Conservation (phyloP, 2,329 filamentous ascomycete species). For the Aspergillus uvarum region DNA sequence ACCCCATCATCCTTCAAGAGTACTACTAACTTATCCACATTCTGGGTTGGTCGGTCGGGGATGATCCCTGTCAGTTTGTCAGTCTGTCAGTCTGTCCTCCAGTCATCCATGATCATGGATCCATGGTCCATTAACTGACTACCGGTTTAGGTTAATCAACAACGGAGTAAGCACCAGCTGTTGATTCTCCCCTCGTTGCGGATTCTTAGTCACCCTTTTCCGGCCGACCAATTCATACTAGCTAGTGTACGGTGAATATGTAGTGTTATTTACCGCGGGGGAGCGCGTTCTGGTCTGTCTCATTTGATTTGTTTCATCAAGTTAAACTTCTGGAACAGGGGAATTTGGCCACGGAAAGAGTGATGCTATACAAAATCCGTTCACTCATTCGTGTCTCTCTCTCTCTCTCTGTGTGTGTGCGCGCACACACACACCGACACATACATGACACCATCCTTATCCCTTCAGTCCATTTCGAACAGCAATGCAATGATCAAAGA, state of each 20-base stretch:
- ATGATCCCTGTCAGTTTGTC: neutral
- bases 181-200: neutral
- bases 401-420: neutral
- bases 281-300: too few relatives aligned
- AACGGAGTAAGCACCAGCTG: too few relatives aligned
- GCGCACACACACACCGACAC: too few relatives aligned
- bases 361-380: neutral
- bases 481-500: neutral
- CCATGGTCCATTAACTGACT: neutral
- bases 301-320: neutral
- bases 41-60: neutral
- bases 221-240: neutral
- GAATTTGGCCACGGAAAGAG: neutral
- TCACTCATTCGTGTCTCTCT: neutral
- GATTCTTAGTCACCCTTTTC: neutral
- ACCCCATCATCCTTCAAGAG: neutral
- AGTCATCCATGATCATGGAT: too few relatives aligned
- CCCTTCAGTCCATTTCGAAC: neutral
- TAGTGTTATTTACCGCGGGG: too few relatives aligned
- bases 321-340: neutral
- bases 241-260: neutral
- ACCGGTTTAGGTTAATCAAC: too few relatives aligned
- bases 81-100: constrained; percentile 1
- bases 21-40: too few relatives aligned
- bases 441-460: neutral